Percentiles rank a stretch among this genome's conserved stretches.
phyloP scores from a whole-genome alignment of 805 yeast genomes.

The Teunomyces lycoperdinae region DNA sequence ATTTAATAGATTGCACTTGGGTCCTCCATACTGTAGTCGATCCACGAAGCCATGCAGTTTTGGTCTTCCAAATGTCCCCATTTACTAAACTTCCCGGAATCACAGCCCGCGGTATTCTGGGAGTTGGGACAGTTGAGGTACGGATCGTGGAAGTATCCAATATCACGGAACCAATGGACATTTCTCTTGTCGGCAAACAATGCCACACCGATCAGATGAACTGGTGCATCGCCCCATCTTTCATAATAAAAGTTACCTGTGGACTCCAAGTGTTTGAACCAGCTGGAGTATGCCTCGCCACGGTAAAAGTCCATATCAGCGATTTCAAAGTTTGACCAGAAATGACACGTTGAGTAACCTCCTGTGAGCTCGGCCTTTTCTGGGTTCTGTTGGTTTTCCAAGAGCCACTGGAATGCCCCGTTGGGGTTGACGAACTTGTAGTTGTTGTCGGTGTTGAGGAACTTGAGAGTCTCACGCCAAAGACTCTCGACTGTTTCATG shows the following conservation, averaged over 20 bases:
- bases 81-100: slow-evolving; percentile 51
- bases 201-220: slow-evolving; percentile 72
- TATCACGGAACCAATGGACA: slow-evolving; percentile 85
- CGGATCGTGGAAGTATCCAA: slow-evolving; percentile 75
- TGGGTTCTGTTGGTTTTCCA: slow-evolving; percentile 53
- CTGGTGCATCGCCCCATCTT: slow-evolving; percentile 94
- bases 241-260: slow-evolving; percentile 86
- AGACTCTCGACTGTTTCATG: slow-evolving; percentile 59
- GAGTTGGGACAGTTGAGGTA: slow-evolving; percentile 72
- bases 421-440: slow-evolving; percentile 47
- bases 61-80: slow-evolving; percentile 56
- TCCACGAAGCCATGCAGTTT: slow-evolving; percentile 76
- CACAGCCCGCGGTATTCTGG: slow-evolving; percentile 44
- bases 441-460: slow-evolving; percentile 53
- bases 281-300: slow-evolving; percentile 59
- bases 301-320: slow-evolving; percentile 81
- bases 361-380: slow-evolving; percentile 39
- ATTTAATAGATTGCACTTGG: slow-evolving; percentile 8
- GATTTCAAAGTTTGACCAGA: slow-evolving; percentile 89
- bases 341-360: slow-evolving; percentile 71
- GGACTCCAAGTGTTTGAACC: slow-evolving; percentile 61
- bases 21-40: slow-evolving; percentile 36
- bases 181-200: slow-evolving; percentile 65
- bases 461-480: slow-evolving; percentile 70
- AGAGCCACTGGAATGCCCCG: slow-evolving; percentile 53